Percentiles rank a stretch among this genome's conserved stretches.
Conservation (phyloP, 805 yeast species). For the Yamadazyma paraphyllophila region DNA sequence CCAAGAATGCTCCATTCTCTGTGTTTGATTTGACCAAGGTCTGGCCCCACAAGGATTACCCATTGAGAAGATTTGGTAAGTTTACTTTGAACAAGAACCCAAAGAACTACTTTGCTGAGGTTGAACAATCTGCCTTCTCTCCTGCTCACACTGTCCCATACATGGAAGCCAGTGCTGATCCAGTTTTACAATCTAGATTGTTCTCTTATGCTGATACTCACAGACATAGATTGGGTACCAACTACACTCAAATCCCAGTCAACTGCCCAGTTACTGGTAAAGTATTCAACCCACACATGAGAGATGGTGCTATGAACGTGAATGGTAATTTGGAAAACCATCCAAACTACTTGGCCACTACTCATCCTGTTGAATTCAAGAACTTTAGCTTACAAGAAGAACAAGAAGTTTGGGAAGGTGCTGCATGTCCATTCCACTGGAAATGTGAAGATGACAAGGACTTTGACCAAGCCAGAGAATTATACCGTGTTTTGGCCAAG, state of each 20-base stretch:
- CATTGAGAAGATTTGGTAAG: constrained; percentile 81
- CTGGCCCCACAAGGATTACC: constrained; percentile 86
- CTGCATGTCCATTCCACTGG: constrained; percentile 88
- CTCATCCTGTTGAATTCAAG: constrained; percentile 49
- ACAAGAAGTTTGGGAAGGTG: constrained; percentile 79
- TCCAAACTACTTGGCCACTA: constrained; percentile 69
- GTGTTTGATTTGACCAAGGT: constrained; percentile 88
- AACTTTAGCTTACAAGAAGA: constrained; percentile 51
- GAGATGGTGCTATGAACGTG: constrained; percentile 74
- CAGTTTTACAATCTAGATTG: constrained; percentile 71
- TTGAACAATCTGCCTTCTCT: constrained; percentile 59
- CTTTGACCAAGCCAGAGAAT: constrained; percentile 69
- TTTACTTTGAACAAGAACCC: constrained; percentile 80
- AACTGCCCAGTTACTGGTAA: constrained; percentile 64
- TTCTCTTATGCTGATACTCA: constrained; percentile 76
- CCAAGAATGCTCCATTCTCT: constrained; percentile 70
- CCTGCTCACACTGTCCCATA: constrained; percentile 74
- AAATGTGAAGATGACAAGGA: constrained; percentile 62
- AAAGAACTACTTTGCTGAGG: constrained; percentile 76
- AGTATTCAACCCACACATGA: constrained; percentile 59
- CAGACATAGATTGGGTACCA: constrained; percentile 69
- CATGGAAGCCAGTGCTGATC: constrained; percentile 73
- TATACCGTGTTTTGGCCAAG: constrained; percentile 75
- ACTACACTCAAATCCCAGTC: constrained; percentile 83
- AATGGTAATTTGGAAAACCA: constrained; percentile 66